Evolutionary conservation across 768 basidiomycete species (phyloP).

Genomic region (Mycena metata): DNA sequence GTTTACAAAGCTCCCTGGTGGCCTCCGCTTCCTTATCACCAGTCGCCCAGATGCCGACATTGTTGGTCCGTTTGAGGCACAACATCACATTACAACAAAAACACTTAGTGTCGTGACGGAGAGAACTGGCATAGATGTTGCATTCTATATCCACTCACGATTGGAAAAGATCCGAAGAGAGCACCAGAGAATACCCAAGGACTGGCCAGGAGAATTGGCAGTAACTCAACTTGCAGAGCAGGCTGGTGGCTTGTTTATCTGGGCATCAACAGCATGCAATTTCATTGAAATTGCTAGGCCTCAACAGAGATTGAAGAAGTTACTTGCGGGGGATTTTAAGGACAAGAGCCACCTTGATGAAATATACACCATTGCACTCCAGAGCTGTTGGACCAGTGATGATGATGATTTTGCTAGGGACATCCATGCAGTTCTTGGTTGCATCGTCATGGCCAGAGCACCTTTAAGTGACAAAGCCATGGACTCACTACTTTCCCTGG

Average conservation of each 20-base stretch:
- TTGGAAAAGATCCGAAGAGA: neutral
- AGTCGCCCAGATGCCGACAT: constrained; percentile 39
- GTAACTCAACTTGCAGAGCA: constrained; percentile 23
- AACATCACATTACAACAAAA: too few species aligned
- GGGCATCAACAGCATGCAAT: constrained; percentile 40
- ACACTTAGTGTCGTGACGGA: too few species aligned
- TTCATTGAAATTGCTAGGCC: constrained; percentile 30
- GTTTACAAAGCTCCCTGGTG: constrained; percentile 26
- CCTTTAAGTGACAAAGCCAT: neutral
- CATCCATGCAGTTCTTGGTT: neutral
- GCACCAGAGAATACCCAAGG: neutral
- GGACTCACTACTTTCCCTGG: neutral
- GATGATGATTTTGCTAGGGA: neutral
- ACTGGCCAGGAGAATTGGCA: constrained; percentile 36
- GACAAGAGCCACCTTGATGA: neutral
- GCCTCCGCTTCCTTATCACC: constrained; percentile 40
- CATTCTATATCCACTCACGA: too few species aligned
- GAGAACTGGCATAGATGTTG: too few species aligned
- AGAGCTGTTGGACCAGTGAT: neutral
- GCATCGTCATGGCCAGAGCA: neutral
- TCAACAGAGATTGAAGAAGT: neutral
- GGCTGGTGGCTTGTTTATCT: constrained; percentile 42
- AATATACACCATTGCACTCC: constrained; percentile 3
- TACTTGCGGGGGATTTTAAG: neutral
- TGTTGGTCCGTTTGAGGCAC: constrained; percentile 2